Percentiles rank a stretch among this genome's conserved stretches.
These are phyloP conservation scores for Aureobasidium mangrovei DNA, from an alignment of 2,329 filamentous ascomycete genomes.

Conservation along the genomic window DNA sequence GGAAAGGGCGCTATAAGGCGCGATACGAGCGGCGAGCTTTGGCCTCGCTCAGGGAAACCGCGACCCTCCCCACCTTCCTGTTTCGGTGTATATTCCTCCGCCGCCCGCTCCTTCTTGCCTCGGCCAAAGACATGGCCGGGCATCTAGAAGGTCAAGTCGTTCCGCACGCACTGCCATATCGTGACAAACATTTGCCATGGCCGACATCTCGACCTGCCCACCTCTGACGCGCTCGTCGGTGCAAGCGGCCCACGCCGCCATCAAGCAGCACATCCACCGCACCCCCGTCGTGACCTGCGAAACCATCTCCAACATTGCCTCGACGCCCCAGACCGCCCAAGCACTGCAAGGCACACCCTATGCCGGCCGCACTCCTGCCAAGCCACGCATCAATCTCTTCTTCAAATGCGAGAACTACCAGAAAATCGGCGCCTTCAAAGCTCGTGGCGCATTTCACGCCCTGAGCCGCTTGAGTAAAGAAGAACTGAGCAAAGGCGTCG, in stretches of 20 bases:
- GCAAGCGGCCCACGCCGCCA: conserved; percentile 59
- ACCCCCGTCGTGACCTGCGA: conserved; percentile 76
- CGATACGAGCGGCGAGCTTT: conserved; percentile 9
- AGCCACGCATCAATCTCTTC: conserved; percentile 63
- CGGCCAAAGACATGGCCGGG: neutral
- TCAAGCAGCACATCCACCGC: conserved; percentile 66
- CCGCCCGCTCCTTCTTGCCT: neutral
- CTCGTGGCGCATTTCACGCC: conserved; percentile 82
- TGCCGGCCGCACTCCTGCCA: conserved; percentile 46
- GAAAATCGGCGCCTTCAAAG: conserved; percentile 86
- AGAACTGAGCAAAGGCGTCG: conserved; percentile 60
- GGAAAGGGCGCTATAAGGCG: neutral
- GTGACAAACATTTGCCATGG: conserved; percentile 29
- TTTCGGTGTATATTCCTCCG: neutral
- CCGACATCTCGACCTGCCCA: conserved; percentile 37
- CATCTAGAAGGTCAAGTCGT: neutral
- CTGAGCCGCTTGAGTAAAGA: conserved; percentile 60
- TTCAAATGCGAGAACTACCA: conserved; percentile 97
- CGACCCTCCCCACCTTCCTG: conserved; percentile 8
- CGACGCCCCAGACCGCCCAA: conserved; percentile 51
- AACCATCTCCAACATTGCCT: conserved; percentile 67
- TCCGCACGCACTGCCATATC: neutral
- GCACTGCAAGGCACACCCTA: conserved; percentile 50
- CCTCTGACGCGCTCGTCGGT: conserved; percentile 68
- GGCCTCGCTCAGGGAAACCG: neutral